Evolutionary conservation across 2,329 filamentous ascomycete species (phyloP).

Genomic region (Canariomyces notabilis): DNA sequence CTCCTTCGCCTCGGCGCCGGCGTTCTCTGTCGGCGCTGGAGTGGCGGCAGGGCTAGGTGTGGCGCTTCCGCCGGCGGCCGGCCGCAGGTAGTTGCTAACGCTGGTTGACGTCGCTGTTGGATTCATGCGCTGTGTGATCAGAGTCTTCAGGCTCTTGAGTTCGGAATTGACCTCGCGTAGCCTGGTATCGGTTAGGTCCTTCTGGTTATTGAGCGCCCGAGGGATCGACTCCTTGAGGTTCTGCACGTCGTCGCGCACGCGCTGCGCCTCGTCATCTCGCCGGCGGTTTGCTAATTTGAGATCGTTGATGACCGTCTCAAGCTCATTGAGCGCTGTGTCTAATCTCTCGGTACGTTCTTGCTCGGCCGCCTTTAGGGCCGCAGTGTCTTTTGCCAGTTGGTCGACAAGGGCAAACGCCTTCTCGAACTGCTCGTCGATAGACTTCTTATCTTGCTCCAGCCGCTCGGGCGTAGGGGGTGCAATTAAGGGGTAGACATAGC

Average conservation of each 20-base stretch:
- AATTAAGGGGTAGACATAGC: slow-evolving; percentile 87
- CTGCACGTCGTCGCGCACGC: slow-evolving; percentile 81
- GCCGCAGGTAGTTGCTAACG: slow-evolving; percentile 29
- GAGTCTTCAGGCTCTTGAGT: slow-evolving; percentile 84
- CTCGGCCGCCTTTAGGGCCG: slow-evolving; percentile 81
- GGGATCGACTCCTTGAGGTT: slow-evolving; percentile 80
- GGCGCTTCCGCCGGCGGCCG: slow-evolving; percentile 23
- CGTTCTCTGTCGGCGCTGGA: slow-evolving; percentile 26
- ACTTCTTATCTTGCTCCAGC: slow-evolving; percentile 87
- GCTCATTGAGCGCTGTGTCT: slow-evolving; percentile 73
- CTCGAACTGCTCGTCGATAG: slow-evolving; percentile 89
- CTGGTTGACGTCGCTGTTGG: slow-evolving; percentile 26
- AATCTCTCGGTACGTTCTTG: slow-evolving; percentile 76
- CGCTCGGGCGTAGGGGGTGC: slow-evolving; percentile 91
- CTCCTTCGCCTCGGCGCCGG: slow-evolving; percentile 32
- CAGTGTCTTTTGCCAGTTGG: slow-evolving; percentile 85
- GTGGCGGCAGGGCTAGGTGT: slow-evolving; percentile 21
- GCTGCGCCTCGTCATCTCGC: slow-evolving; percentile 80
- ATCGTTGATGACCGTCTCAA: slow-evolving; percentile 76
- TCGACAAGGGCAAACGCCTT: slow-evolving; percentile 88
- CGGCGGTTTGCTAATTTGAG: slow-evolving; percentile 76
- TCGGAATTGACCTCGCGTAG: slow-evolving; percentile 82
- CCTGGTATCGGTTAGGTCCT: slow-evolving; percentile 73
- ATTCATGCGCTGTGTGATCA: slow-evolving; percentile 64
- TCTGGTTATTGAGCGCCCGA: slow-evolving; percentile 81